These are phyloP conservation scores for Spizellomyces sp. DNA, from an alignment of 192 early-diverging fungal species.

Conservation along the genomic window DNA sequence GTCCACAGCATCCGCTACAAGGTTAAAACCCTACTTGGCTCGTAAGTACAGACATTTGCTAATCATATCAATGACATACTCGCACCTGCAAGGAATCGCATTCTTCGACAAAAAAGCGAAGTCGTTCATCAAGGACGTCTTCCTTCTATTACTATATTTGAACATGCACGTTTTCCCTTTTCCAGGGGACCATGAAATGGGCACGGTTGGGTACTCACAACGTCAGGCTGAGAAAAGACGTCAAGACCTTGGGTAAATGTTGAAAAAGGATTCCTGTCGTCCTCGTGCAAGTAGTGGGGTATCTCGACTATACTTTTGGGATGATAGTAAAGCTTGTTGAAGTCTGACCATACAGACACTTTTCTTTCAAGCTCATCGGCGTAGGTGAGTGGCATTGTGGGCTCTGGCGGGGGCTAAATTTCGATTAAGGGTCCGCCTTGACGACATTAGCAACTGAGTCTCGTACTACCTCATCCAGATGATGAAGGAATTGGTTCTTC, in stretches of 20 bases:
- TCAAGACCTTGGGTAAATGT: conserved; percentile 58
- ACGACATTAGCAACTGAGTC: too few species aligned
- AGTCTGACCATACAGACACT: conserved; percentile 80
- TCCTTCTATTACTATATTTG: conserved; percentile 31
- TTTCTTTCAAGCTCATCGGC: conserved; percentile 54
- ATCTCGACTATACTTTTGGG: conserved; percentile 61
- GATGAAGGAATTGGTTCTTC: conserved; percentile 40
- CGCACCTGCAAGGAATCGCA: conserved; percentile 40
- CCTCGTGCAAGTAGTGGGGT: conserved; percentile 55
- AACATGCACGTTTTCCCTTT: background rate
- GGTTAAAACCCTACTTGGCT: conserved; percentile 43
- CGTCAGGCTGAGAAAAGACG: conserved; percentile 36
- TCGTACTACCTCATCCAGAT: conserved; percentile 36
- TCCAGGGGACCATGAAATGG: background rate
- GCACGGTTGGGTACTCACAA: conserved; percentile 3
- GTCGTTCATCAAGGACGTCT: conserved; percentile 40
- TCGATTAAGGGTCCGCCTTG: too few species aligned
- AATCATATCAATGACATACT: background rate
- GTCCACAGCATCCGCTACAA: conserved; percentile 40
- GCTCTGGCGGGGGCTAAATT: background rate
- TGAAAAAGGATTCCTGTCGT: conserved; percentile 56
- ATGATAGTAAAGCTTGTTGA: conserved; percentile 74
- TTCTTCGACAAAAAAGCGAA: conserved; percentile 52
- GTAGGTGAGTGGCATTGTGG: conserved; percentile 35
- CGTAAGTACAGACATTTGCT: background rate